Evolutionary conservation across 805 yeast species (phyloP), one percentile per base, ranked within the genome.

Genomic region (Saccharomycopsis lassenensis): DNA sequence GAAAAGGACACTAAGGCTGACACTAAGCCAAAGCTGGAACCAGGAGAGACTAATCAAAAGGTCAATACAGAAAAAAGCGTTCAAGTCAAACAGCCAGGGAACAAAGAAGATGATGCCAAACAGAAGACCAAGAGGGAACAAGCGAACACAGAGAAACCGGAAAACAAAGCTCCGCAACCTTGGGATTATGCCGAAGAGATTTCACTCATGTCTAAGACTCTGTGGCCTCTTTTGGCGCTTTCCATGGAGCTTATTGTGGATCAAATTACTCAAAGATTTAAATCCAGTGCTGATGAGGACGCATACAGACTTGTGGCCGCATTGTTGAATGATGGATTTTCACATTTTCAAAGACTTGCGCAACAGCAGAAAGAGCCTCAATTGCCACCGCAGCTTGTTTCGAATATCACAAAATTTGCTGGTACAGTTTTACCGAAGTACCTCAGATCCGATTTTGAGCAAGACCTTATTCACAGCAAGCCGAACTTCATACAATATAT

Each of bases 211-310:
- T 62, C 91, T 54, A 91, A 91, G 55, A 91, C 98, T 0, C 95
- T 97, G 0, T 91, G 87, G 55, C 99, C 99, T 2, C 60, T 91
- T 35, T 61, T 91, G 43, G 94, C 98, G 0, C 69, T 93, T 30
- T 85, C 97, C 0, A 65, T 93, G 46, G 99, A 91, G 57, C 85
- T 96, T 0, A 61, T 93, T 40, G 96, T 89, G 22, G 98, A 93
- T 52, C 98, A 93, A 61, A 83, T 91, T 37, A 79, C 78, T 50
- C 95, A 86, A 53, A 66, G 96, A 37, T 89, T 91, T 66, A 91
- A 89, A 58, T 77, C 94, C 24, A 80, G 81, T 31, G 84, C 93
- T 1, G 98, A 93, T 55, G 98, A 89, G 51, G 98, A 91, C 56
- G 89, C 95, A 1, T 93, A 91, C 56, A 67, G 99, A 46, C 65